Base-by-base conservation (phyloP, 179 eudicot species). In the Silene coronaria region DNA sequence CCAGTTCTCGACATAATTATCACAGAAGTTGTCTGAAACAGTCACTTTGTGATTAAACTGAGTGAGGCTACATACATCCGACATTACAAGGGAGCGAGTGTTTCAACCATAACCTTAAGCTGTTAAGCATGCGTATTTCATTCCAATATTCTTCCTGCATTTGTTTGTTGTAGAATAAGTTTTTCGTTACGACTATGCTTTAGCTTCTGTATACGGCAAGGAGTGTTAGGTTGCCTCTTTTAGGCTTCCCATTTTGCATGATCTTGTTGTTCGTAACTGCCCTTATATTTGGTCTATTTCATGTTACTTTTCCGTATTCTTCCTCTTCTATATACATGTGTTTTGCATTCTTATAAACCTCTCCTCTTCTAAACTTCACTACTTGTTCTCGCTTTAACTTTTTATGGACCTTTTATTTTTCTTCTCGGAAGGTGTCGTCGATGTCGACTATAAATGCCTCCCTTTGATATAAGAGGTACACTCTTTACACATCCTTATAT, bases 231-330 rank as follows among this genome's bases (percentile, higher is more conserved):
- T 53, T 30, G 27, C 21, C n/a, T 30, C 42, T 36, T 36, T 48
- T 70, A 6, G 57, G 16, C 60, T 22, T 70, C 61, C 51, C 28
- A 27, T 19, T 38, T 46, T 48, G 78, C 75, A 79, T 79, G 79
- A 63, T 63, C 75, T 64, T 22, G 58, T 23, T 0, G 48, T 70
- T 66, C 57, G 22, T 9, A 67, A 67, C 53, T 38, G 24, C 34
- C 45, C 70, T 67, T 21, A 2, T 51, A 60, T 5, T 32, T 57
- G 57, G 71, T 72, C 19, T 55, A 55, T 55, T 58, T 3, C 4
- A 36, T 36, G 58, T 26, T 26, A 19, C 32, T 14, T 59, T 48
- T 28, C 70, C 53, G 30, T 55, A 3, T 45, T 21, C 16, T 2
- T 14, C 22, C 4, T 30, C 34, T 13, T 66, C 51, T 30, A 53